phyloP scores from a whole-genome alignment of 1,284 basidiomycete genomes.

The Cutaneotrichosporon arboriforme region DNA sequence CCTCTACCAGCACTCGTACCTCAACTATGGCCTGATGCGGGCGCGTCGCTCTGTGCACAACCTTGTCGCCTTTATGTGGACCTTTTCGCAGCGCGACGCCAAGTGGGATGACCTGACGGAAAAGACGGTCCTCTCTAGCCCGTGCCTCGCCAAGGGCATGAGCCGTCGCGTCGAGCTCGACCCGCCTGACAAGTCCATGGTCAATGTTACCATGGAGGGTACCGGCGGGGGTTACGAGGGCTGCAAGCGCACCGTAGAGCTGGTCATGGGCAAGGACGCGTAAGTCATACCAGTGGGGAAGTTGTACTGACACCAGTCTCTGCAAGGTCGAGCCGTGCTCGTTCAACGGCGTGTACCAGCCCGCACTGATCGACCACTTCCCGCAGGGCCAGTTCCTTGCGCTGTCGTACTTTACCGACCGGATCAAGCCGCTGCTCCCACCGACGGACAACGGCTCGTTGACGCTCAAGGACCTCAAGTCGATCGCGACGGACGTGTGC shows the following conservation, averaged over 20 bases:
- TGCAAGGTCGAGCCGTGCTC: slow-evolving; percentile 89
- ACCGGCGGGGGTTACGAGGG: slow-evolving; percentile 76
- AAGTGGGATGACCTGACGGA: slow-evolving; percentile 50
- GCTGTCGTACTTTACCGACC: slow-evolving; percentile 96
- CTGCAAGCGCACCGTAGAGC: slow-evolving; percentile 76
- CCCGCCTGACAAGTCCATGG: slow-evolving; percentile 53
- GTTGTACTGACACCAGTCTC: slow-evolving; percentile 53
- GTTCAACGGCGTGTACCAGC: slow-evolving; percentile 96
- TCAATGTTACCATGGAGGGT: slow-evolving; percentile 75
- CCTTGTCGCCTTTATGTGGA: slow-evolving; percentile 80
- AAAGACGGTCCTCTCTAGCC: slow-evolving; percentile 57
- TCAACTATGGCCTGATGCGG: slow-evolving; percentile 92
- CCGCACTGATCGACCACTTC: slow-evolving; percentile 87
- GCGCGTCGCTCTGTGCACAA: slow-evolving; percentile 81
- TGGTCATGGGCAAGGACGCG: slow-evolving; percentile 95
- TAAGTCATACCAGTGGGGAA: slow-evolving; percentile 51
- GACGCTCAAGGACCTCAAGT: slow-evolving; percentile 60
- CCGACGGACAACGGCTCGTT: slow-evolving; percentile 44
- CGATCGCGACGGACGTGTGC: slow-evolving; percentile 67
- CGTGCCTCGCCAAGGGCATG: slow-evolving; percentile 71
- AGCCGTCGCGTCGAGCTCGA: slow-evolving; percentile 64
- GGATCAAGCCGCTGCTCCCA: slow-evolving; percentile 71
- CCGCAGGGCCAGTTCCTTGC: slow-evolving; percentile 69
- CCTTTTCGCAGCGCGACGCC: slow-evolving; percentile 47
- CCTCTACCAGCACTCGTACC: slow-evolving; percentile 90